Evolutionary conservation across 805 yeast genomes (phyloP), one percentile per base, ranked within the genome.

Genomic region (Yarrowia divulgata): DNA sequence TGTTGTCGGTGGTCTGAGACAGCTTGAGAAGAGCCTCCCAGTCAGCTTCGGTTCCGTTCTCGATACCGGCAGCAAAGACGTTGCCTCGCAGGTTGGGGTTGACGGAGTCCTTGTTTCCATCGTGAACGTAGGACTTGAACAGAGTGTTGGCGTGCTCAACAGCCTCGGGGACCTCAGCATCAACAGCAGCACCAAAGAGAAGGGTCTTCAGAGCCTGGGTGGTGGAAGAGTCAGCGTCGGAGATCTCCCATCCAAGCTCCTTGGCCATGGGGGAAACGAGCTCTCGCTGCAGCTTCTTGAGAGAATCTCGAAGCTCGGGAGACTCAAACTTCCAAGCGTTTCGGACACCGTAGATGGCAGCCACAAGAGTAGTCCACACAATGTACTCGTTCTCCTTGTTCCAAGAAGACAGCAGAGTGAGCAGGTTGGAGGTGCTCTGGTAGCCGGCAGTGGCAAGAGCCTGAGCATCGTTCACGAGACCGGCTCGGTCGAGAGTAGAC

Each of bases 21-120:
- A 90, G 84, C 42, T 83, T 76, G 72, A 83, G 83, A 63, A 92
- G 78, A 73, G 85, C 83, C 69, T 90, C 89, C 79, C 87, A 91
- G 70, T 87, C 87, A 66, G 83, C 81, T 37, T 75, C 81, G 70
- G 86, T 87, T 73, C 96, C 96, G 62, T 78, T 76, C 77, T 84
- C 84, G 64, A 93, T 91, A 71, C 85, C 91, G n/a, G 87, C 80
- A 68, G 78, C 79, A 79, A 90, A 91, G 19, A 91, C 87, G 16
- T 89, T 75, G 5, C 84, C 85, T 78, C 90, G 86, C 73, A 91
- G 79, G 80, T 90, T 88, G 70, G 97, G 91, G 77, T 91, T 87
- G 72, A 92, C 83, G 42, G 91, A 91, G 39, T 82, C 79, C 72
- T 84, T 83, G 76, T 90, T 90, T 71, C 95, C 95, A 13, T 81